A percentile compares a stretch with the other conserved stretches of the same genome.
Evolutionary conservation across 2,329 filamentous ascomycete genomes (phyloP).

Genomic region (Metarhizium album): DNA sequence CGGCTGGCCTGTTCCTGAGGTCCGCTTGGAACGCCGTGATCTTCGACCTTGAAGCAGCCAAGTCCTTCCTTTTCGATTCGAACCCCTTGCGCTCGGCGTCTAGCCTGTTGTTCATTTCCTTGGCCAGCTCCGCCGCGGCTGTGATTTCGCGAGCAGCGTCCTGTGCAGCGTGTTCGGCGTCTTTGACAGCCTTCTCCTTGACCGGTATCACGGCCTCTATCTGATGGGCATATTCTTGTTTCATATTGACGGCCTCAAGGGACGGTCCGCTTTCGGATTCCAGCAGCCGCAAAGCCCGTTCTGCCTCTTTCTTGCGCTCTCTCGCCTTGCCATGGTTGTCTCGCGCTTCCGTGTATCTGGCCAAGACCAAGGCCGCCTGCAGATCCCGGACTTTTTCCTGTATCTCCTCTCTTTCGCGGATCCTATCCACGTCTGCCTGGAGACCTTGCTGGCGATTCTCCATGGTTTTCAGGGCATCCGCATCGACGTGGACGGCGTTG

Average conservation of each 20-base stretch:
- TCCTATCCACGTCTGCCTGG: constrained; percentile 71
- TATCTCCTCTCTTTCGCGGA: constrained; percentile 63
- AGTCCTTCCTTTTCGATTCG: constrained; percentile 39
- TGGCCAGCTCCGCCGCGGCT: constrained; percentile 27
- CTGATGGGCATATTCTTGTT: constrained; percentile 52
- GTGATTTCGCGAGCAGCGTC: constrained; percentile 28
- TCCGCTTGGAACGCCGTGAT: constrained; percentile 55
- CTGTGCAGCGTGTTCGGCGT: constrained; percentile 41
- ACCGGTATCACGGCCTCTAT: constrained; percentile 45
- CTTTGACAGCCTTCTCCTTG: constrained; percentile 42
- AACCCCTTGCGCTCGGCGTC: constrained; percentile 41
- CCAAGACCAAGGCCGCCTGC: constrained; percentile 52
- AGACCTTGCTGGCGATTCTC: constrained; percentile 65
- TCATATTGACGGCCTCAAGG: constrained; percentile 56
- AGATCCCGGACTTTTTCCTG: constrained; percentile 54
- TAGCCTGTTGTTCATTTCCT: constrained; percentile 31
- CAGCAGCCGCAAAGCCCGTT: constrained; percentile 47
- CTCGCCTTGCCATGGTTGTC: constrained; percentile 40
- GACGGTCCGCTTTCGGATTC: constrained; percentile 53
- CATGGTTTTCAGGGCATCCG: constrained; percentile 53
- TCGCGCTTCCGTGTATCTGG: constrained; percentile 50
- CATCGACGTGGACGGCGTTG: constrained; percentile 44
- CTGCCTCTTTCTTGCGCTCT: constrained; percentile 39
- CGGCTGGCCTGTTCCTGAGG: constrained; percentile 48
- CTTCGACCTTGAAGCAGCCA: constrained; percentile 37